Evolutionary conservation across 2,329 filamentous ascomycete genomes (phyloP).

Genomic region (Aspergillus sclerotialis): DNA sequence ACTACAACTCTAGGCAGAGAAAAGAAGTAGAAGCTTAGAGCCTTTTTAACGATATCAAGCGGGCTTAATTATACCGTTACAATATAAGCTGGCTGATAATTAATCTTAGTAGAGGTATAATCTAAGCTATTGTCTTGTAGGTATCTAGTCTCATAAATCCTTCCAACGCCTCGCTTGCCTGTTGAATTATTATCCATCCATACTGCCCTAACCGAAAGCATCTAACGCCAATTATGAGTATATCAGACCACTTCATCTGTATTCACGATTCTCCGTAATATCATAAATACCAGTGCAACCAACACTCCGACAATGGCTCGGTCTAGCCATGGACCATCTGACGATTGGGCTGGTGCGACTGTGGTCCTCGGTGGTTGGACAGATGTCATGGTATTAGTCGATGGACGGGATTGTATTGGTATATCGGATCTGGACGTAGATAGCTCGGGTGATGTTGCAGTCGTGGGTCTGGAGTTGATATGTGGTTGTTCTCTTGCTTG

Average conservation of each 20-base stretch:
- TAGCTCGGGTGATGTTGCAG: conserved; percentile 1
- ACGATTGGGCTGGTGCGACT: conserved; percentile 6
- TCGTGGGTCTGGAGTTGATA: neutral
- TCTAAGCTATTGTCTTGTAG: too few relatives aligned
- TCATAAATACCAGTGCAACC: conserved; percentile 62
- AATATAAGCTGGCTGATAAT: too few relatives aligned
- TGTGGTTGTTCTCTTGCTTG: neutral
- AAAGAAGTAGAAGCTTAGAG: too few relatives aligned
- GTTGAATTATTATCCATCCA: too few relatives aligned
- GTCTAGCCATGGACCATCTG: conserved; percentile 69
- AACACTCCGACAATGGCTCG: conserved; percentile 68
- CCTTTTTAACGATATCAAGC: too few relatives aligned
- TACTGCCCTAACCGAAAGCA: too few relatives aligned
- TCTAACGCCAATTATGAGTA: too few relatives aligned
- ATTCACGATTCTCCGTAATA: conserved; percentile 45
- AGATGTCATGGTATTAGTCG: conserved; percentile 1
- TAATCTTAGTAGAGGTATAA: too few relatives aligned
- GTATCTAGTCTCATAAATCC: too few relatives aligned
- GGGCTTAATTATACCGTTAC: too few relatives aligned
- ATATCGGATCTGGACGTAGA: conserved; percentile 1
- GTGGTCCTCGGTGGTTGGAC: conserved; percentile 1
- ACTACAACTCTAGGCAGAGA: too few relatives aligned
- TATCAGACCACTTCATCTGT: conserved; percentile 13
- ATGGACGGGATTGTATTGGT: neutral
- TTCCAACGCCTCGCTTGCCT: too few relatives aligned